A percentile compares a stretch with the other conserved stretches of the same genome.
phyloP scores from a whole-genome alignment of 2,329 filamentous ascomycete genomes.

The Verticillium alfalfae region DNA sequence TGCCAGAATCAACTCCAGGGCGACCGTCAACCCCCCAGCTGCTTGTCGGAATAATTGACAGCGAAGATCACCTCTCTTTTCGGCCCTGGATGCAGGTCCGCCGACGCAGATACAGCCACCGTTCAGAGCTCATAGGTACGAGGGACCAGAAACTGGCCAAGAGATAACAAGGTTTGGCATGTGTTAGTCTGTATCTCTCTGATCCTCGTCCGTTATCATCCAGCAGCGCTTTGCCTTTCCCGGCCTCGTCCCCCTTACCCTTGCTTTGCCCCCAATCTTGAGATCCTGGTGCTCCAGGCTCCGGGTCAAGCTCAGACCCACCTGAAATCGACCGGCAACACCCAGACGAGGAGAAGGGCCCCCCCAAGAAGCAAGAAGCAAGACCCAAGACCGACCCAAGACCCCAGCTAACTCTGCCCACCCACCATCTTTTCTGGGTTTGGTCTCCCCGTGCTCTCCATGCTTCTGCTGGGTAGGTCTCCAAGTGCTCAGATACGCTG shows the following conservation, averaged over 20 bases:
- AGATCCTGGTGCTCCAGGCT: not conserved
- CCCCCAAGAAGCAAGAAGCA: not conserved
- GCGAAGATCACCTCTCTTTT: not conserved
- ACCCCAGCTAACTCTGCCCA: not conserved
- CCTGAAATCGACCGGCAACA: too few relatives aligned
- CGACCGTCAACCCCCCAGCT: not conserved
- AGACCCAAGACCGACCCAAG: not conserved
- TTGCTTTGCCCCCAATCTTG: not conserved
- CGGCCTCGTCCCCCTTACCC: not conserved
- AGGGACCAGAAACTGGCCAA: not conserved
- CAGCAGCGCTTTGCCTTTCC: not conserved
- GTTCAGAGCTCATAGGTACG: not conserved
- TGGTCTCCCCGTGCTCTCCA: not conserved
- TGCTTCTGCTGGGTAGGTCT: not conserved
- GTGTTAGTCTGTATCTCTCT: not conserved
- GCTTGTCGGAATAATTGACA: not conserved
- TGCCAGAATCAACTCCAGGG: not conserved
- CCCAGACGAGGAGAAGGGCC: not conserved
- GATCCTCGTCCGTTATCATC: not conserved
- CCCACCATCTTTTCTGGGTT: not conserved
- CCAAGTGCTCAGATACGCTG: not conserved
- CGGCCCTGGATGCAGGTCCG: not conserved
- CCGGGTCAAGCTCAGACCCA: not conserved
- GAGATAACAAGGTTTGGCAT: not conserved
- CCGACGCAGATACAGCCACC: not conserved